phyloP scores from a whole-genome alignment of 345 rosid genomes.

The Pugionium dolabratum region DNA sequence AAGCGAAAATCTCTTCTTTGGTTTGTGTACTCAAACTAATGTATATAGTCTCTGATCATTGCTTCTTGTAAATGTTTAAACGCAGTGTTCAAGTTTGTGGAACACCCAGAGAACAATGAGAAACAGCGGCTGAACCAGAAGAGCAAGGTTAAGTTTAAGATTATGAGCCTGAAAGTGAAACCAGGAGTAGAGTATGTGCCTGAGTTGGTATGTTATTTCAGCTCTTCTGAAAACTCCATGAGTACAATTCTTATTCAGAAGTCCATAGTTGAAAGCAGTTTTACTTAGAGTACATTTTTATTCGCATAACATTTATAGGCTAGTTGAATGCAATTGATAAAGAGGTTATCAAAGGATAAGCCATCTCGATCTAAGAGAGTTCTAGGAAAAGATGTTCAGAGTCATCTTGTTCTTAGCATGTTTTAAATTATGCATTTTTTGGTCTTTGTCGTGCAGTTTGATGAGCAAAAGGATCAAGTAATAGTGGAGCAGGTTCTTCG shows the following conservation, averaged over 20 bases:
- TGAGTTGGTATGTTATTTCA: conserved; percentile 67
- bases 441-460: conserved; percentile 62
- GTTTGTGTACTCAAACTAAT: not conserved
- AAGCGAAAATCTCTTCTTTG: not conserved
- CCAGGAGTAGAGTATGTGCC: conserved; percentile 83
- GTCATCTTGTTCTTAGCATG: conserved; percentile 9
- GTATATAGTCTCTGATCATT: conserved; percentile 2
- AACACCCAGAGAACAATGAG: conserved; percentile 85
- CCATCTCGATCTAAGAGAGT: not conserved
- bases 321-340: not conserved
- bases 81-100: conserved; percentile 93
- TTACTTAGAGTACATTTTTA: not conserved
- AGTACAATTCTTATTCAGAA: not conserved
- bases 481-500: conserved; percentile 72
- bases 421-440: conserved; percentile 3
- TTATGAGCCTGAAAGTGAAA: conserved; percentile 90
- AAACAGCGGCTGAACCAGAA: conserved; percentile 66
- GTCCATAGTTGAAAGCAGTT: not conserved
- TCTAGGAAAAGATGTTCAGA: not conserved
- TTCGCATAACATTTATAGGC: not conserved
- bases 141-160: conserved; percentile 90
- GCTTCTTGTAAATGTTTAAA: not conserved
- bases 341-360: not conserved
- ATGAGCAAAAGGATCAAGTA: conserved; percentile 88
- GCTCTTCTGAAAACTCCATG: not conserved